Evolutionary conservation across 1,284 basidiomycete species (phyloP), one percentile per base, ranked within the genome.

Genomic region (Inonotus obliquus): DNA sequence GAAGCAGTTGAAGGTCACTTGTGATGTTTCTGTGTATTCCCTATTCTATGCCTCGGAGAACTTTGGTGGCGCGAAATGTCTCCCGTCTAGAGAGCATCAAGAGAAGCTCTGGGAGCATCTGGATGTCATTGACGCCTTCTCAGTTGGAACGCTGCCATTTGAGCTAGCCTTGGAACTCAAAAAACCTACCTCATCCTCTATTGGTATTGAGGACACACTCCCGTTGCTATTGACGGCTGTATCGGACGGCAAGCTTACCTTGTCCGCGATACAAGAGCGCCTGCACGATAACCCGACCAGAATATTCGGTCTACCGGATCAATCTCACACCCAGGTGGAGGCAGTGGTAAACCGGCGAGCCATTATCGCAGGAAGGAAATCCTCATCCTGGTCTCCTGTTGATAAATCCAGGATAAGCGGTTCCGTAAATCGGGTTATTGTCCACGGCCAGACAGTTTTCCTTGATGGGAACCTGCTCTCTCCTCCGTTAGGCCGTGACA

Each of bases 1-100:
- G 59, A 97, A 96, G 79, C 82, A 91, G 29, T 83, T 99, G 68
- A 90, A 92, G 70, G 96, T 98, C 62, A 98, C 96, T 1, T 98
- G 96, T 73, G 97, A 99, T 69, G 94, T 98, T 38, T 87, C 95
- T 9, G 83, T 98, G 56, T 98, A 94, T 75, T 85, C 93, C 10
- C 79, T 99, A 63, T 98, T 98, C 85, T 96, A 95, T 77, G 86
- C 84, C 25, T 81, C 80, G 60, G 88, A 91, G 65, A 83, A 91
- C 67, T 95, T 84, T 77, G 86, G 87, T 4, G 76, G 76, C 1
- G 81, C 87, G 5, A 77, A 75, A 9, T 83, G 84, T 68, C 80
- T 99, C 45, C 96, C 96, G 1, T 81, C 90, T 0, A 72, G 74
- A 1, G 85, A 87, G 59, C 93, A 97, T 68, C 96, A 98, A 74